phyloP scores from a whole-genome alignment of 2,329 filamentous ascomycete genomes.

The Diaporthe sp. region DNA sequence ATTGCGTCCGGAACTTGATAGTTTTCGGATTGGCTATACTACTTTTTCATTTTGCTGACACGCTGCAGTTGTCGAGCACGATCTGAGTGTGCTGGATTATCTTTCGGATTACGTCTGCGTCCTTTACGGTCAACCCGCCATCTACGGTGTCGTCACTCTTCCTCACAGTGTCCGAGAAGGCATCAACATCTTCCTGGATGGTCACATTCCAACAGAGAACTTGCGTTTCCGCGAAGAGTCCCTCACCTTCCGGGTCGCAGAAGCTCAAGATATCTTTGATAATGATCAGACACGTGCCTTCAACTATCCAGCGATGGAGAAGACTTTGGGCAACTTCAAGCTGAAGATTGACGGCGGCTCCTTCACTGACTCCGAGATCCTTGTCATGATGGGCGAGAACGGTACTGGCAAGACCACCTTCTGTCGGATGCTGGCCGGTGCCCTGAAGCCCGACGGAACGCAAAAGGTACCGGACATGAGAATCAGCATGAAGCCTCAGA shows the following conservation, averaged over 20 bases:
- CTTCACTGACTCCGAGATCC: constrained; percentile 98
- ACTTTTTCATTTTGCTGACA: not conserved
- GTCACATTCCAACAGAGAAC: constrained; percentile 98
- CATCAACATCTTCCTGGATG: constrained; percentile 96
- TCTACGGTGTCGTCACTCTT: constrained; percentile 97
- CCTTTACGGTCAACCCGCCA: constrained; percentile 93
- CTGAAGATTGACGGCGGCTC: constrained; percentile 84
- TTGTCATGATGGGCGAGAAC: constrained; percentile 99
- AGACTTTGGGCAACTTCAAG: constrained; percentile 91
- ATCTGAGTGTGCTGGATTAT: constrained; percentile 98
- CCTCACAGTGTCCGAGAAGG: constrained; percentile 97
- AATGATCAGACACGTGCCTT: constrained; percentile 89
- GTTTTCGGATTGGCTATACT: not conserved
- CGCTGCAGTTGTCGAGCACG: constrained; percentile 88
- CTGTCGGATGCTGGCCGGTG: constrained; percentile 95
- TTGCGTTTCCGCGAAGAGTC: constrained; percentile 98
- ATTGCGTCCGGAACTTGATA: not conserved
- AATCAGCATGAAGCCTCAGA: constrained; percentile 99
- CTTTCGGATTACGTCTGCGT: constrained; percentile 99
- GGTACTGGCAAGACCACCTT: constrained; percentile 99
- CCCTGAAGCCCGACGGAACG: constrained; percentile 88
- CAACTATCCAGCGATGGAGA: constrained; percentile 90
- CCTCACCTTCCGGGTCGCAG: constrained; percentile 93
- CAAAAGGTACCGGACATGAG: constrained; percentile 90
- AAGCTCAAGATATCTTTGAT: constrained; percentile 89